Evolutionary conservation across 805 yeast genomes (phyloP), one percentile per base, ranked within the genome.

Genomic region (Saccharomycopsis lassenensis): DNA sequence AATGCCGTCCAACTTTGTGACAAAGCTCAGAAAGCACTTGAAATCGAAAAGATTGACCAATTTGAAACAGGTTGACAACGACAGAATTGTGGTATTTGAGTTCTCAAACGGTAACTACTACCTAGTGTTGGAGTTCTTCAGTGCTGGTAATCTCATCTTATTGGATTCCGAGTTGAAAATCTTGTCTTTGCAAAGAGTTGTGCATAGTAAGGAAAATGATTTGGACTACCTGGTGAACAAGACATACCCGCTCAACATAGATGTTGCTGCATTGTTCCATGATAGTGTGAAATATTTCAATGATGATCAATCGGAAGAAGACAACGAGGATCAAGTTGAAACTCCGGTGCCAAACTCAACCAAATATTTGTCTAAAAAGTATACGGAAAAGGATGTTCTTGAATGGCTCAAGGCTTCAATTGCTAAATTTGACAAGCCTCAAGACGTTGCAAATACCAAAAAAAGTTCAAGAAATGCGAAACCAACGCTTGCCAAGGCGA

Each of bases 71-170:
- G 71, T 89, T 4, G 78, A 75, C 1, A 71, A 75, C 49, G 95
- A 86, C 52, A 68, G 97, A 55, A 73, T 84, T n/a, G 62, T 84
- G 29, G 94, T 86, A 0, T 56, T 89, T 30, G 75, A 83, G 42
- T 89, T 89, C 57, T 75, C 87, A 30, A 94, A 84, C 49, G 95
- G 95, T 2, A 49, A 71, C 35, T 75, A 60, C 50, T 78, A 81
- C 48, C 59, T 89, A 45, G 94, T 84, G 0, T 57, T 89, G 36
- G 98, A 89, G 56, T 89, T 89, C 50, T 89, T 87, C 61, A 82
- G 95, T 52, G 95, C 95, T 2, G 98, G 98, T 19, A 89, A 89
- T 52, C 71, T 89, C 37, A 61, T 89, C 14, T 62, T 89, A 15
- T 62, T 89, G 43, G 93, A 89, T 54, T 67, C 72, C 20, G 68